phyloP scores from a whole-genome alignment of 2,329 filamentous ascomycete species.

The Endocalyx cinctus region DNA sequence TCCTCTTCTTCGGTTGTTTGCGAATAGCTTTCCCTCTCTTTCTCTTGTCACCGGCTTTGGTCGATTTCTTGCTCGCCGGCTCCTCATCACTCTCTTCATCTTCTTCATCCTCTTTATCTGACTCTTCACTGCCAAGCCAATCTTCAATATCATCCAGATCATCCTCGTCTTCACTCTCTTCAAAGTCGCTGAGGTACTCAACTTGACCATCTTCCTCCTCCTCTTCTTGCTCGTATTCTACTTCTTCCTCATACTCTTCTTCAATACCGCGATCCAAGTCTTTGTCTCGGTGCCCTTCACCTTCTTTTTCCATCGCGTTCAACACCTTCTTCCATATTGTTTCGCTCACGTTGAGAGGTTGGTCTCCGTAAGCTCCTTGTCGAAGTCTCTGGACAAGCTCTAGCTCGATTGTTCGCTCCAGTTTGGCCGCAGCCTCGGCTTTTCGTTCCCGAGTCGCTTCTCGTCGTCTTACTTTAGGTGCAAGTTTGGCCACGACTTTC shows the following conservation, averaged over 20 bases:
- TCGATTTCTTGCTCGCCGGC: slow-evolving; percentile 43
- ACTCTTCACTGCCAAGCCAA: slow-evolving; percentile 75
- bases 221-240: slow-evolving; percentile 64
- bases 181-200: slow-evolving; percentile 90
- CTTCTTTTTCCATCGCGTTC: slow-evolving; percentile 79
- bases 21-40: slow-evolving; percentile 33
- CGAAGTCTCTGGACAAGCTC: slow-evolving; percentile 88
- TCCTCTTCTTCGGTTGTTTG: slow-evolving; percentile 50
- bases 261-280: slow-evolving; percentile 79
- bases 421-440: slow-evolving; percentile 79
- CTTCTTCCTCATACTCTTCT: slow-evolving; percentile 63
- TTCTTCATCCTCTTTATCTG: slow-evolving; percentile 53
- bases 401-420: slow-evolving; percentile 92
- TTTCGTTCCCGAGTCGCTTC: slow-evolving; percentile 74
- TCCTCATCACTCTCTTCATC: slow-evolving; percentile 56
- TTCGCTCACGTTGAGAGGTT: slow-evolving; percentile 92
- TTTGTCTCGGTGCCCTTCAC: slow-evolving; percentile 76
- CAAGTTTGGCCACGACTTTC: slow-evolving; percentile 79
- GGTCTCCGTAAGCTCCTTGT: slow-evolving; percentile 90
- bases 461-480: slow-evolving; percentile 79
- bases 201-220: slow-evolving; percentile 73
- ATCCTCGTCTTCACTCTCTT: slow-evolving; percentile 77
- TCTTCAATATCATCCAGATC: slow-evolving; percentile 81
- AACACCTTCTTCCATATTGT: slow-evolving; percentile 97
- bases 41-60: slow-evolving; percentile 43